Evolutionary conservation across 208 protist species (phyloP).

Genomic region (Leishmania martiniquensis): DNA sequence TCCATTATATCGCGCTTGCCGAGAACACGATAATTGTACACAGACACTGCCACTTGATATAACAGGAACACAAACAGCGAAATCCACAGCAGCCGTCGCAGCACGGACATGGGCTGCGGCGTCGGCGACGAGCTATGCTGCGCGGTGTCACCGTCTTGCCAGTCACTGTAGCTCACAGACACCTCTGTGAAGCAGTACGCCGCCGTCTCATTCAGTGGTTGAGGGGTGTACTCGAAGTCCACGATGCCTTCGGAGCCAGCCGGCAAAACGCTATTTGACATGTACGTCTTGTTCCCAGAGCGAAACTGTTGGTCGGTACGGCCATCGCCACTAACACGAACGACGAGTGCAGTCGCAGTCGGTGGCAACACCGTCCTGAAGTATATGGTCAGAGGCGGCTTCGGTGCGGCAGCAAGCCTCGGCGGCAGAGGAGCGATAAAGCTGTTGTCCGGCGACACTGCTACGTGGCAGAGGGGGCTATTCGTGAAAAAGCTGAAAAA

Average conservation of each 20-base stretch:
- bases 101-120: constrained; percentile 14
- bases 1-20: constrained; percentile 71
- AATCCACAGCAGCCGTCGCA: constrained; percentile 28
- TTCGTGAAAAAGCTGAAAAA: constrained; percentile 83
- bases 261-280: constrained; percentile 26
- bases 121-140: neutral
- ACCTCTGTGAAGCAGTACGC: constrained; percentile 24
- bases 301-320: neutral
- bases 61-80: constrained; percentile 35
- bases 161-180: constrained; percentile 21
- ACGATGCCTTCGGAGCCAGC: constrained; percentile 16
- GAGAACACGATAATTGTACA: constrained; percentile 64
- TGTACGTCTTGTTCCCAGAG: constrained; percentile 14
- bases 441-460: constrained; percentile 45
- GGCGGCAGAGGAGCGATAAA: constrained; percentile 64
- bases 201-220: neutral
- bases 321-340: constrained; percentile 9
- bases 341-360: constrained; percentile 28
- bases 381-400: constrained; percentile 38
- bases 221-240: constrained; percentile 21
- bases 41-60: constrained; percentile 52
- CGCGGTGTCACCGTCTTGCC: neutral
- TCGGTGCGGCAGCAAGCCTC: constrained; percentile 10
- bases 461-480: constrained; percentile 64
- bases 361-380: constrained; percentile 57